A percentile compares a stretch with the other conserved stretches of the same genome.
Evolutionary conservation across 2,329 filamentous ascomycete species (phyloP).

Genomic region (Paecilomyces fulvus): DNA sequence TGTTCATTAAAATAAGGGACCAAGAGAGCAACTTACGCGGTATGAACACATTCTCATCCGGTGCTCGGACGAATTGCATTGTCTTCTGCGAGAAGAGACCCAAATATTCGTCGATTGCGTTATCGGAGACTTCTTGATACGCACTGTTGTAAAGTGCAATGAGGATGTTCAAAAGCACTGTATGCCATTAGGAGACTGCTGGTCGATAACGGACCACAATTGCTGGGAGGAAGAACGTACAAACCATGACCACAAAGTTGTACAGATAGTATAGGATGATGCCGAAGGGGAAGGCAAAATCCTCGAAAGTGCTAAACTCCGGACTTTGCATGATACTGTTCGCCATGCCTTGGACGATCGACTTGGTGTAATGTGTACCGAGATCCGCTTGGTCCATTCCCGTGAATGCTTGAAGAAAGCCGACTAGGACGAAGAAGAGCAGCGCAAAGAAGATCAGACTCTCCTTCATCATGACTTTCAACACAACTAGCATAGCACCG

Average conservation of each 20-base stretch:
- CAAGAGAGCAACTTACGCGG: conserved; percentile 45
- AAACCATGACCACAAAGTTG: conserved; percentile 91
- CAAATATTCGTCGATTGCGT: conserved; percentile 92
- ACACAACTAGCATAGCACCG: conserved; percentile 92
- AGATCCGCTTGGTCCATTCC: conserved; percentile 79
- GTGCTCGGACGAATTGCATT: conserved; percentile 91
- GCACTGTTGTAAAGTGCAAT: conserved; percentile 96
- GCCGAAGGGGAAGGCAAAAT: conserved; percentile 86
- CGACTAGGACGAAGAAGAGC: conserved; percentile 64
- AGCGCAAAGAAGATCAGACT: conserved; percentile 95
- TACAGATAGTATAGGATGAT: conserved; percentile 96
- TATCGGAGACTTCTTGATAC: conserved; percentile 87
- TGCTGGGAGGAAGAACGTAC: conserved; percentile 20
- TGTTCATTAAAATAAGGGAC: not conserved
- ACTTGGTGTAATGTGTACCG: conserved; percentile 43
- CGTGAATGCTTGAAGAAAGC: conserved; percentile 88
- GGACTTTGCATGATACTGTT: conserved; percentile 89
- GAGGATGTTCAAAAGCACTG: conserved; percentile 82
- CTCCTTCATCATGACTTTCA: conserved; percentile 92
- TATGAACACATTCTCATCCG: conserved; percentile 97
- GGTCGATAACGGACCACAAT: not conserved
- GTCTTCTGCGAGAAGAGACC: conserved; percentile 90
- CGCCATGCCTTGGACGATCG: conserved; percentile 53
- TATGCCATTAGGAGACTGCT: conserved; percentile 5
- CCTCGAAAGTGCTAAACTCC: conserved; percentile 81